Evolutionary conservation across 345 rosid genomes (phyloP).

Genomic region (Hirschfeldia incana): DNA sequence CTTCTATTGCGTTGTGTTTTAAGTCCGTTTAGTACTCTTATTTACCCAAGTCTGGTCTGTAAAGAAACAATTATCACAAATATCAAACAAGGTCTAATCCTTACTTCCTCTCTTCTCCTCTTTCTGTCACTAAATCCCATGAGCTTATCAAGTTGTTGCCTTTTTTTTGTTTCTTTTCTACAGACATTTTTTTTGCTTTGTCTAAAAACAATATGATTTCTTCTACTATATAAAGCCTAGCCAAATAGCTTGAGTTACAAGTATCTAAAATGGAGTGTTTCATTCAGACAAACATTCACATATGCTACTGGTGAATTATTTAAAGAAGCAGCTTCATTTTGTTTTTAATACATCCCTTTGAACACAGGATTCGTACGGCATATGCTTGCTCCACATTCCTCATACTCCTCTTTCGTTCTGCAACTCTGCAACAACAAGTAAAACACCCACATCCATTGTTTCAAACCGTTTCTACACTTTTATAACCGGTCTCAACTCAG

Average conservation of each 20-base stretch:
- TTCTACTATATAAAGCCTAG: conserved; percentile 12
- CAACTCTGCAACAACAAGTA: conserved; percentile 61
- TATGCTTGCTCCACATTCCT: conserved; percentile 96
- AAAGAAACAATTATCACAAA: too few relatives aligned
- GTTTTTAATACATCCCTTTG: conserved; percentile 88
- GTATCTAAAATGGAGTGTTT: conserved; percentile 4
- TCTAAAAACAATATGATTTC: conserved; percentile 13
- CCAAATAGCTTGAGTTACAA: conserved; percentile 3
- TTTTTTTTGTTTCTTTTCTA: neutral
- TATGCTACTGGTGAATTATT: neutral
- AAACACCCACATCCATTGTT: neutral
- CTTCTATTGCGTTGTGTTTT: too few relatives aligned
- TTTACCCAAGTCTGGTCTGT: neutral
- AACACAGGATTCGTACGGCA: conserved; percentile 99
- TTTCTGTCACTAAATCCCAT: too few relatives aligned
- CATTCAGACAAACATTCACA: conserved; percentile 30
- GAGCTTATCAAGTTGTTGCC: too few relatives aligned
- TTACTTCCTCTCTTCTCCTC: too few relatives aligned
- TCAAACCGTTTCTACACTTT: too few relatives aligned
- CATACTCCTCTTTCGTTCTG: conserved; percentile 96
- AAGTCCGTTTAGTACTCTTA: neutral
- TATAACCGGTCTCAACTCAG: neutral
- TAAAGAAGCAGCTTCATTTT: conserved; percentile 3
- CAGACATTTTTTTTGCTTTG: neutral
- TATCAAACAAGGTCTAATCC: too few relatives aligned